A percentile compares a stretch with the other conserved stretches of the same genome.
Conservation (phyloP, 2,329 filamentous ascomycete genomes). For the Fusarium odoratissimum region DNA sequence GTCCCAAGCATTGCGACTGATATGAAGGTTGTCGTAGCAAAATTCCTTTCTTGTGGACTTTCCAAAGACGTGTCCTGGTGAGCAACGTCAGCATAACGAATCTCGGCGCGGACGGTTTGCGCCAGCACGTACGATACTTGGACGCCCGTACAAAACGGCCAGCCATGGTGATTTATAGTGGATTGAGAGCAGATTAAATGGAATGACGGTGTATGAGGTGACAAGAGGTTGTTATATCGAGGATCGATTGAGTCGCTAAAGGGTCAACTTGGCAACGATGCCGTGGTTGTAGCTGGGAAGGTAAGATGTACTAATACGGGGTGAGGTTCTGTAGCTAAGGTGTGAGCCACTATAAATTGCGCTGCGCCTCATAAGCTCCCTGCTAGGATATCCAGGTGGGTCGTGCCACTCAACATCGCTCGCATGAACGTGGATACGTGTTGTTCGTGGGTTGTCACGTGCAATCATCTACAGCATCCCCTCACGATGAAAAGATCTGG, state of each 20-base stretch:
- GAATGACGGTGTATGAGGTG: constrained; percentile 12
- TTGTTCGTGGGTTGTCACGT: constrained; percentile 31
- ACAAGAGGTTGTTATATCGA: constrained; percentile 3
- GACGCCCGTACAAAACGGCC: constrained; percentile 75
- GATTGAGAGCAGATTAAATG: constrained; percentile 22
- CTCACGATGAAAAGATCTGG: not conserved
- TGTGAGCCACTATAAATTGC: constrained; percentile 39
- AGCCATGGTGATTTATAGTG: constrained; percentile 59
- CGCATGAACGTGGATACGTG: constrained; percentile 20
- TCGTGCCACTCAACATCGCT: constrained; percentile 13
- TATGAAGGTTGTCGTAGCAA: constrained; percentile 97
- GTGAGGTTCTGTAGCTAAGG: constrained; percentile 23
- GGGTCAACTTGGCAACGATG: constrained; percentile 39
- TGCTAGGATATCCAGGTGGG: constrained; percentile 30
- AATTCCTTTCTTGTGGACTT: constrained; percentile 95
- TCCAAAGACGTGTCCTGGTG: constrained; percentile 94
- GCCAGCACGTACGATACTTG: constrained; percentile 70
- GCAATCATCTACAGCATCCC: constrained; percentile 6
- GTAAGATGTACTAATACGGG: constrained; percentile 33
- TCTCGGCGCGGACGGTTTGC: constrained; percentile 43
- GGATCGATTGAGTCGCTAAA: constrained; percentile 18
- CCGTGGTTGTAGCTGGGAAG: constrained; percentile 33
- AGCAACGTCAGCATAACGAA: constrained; percentile 44
- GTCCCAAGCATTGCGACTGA: constrained; percentile 99
- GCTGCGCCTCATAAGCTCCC: constrained; percentile 44